These are phyloP conservation scores for Phytophthora rubi DNA, from an alignment of 352 stramenopile genomes.

Conservation along the genomic window DNA sequence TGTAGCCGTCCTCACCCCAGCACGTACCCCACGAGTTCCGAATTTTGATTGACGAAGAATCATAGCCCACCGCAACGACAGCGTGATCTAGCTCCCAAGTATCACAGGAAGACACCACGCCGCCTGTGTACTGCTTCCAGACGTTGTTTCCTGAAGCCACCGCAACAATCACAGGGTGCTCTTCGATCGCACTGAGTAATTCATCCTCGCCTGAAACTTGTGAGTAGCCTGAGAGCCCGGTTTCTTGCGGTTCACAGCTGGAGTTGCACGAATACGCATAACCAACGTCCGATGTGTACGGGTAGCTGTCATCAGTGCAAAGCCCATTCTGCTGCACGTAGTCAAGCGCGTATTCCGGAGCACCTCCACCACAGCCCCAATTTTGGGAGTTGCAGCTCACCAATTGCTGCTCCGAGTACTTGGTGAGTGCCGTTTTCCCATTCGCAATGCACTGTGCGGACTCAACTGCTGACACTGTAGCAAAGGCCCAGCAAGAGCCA, in stretches of 20 bases:
- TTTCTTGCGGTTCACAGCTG: conserved; percentile 36
- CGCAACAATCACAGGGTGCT: conserved; percentile 93
- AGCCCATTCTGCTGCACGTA: conserved; percentile 91
- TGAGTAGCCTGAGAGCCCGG: conserved; percentile 65
- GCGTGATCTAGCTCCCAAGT: conserved; percentile 95
- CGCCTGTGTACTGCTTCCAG: conserved; percentile 97
- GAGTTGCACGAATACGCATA: conserved; percentile 32
- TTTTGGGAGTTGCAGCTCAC: conserved; percentile 91
- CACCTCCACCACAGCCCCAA: conserved; percentile 91
- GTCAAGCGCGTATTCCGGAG: conserved; percentile 90
- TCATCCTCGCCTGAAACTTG: conserved; percentile 48
- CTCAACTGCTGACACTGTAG: conserved; percentile 92
- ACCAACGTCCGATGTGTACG: conserved; percentile 41
- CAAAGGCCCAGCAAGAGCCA: conserved; percentile 98
- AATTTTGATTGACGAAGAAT: conserved; percentile 91
- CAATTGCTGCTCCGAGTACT: conserved; percentile 94
- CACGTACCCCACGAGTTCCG: conserved; percentile 97
- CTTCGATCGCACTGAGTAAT: conserved; percentile 35
- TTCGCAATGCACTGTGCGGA: conserved; percentile 87
- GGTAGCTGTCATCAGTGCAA: conserved; percentile 52
- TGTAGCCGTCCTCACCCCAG: conserved; percentile 94
- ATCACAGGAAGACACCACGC: conserved; percentile 84
- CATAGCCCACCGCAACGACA: conserved; percentile 96
- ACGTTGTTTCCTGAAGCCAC: conserved; percentile 94
- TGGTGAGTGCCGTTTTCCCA: conserved; percentile 70